Conservation (phyloP, 257 asterid species). For the Solanum verrucosum region DNA sequence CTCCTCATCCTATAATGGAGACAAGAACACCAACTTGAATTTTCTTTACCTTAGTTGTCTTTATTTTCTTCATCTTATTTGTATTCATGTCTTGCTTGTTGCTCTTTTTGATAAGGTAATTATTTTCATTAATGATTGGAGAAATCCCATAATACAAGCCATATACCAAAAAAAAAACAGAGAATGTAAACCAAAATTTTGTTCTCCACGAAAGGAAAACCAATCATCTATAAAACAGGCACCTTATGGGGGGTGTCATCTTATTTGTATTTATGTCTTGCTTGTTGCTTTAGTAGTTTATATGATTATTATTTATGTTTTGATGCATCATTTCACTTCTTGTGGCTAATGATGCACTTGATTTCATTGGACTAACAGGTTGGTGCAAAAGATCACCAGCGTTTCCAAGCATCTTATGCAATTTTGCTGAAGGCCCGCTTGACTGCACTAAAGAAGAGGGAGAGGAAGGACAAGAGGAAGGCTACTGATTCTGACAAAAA, state of each 20-base stretch:
- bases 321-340: background rate
- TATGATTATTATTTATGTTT: background rate
- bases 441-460: slow-evolving; percentile 95
- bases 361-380: slow-evolving; percentile 39
- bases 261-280: background rate
- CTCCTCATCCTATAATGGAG: background rate
- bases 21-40: background rate
- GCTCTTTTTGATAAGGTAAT: background rate
- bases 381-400: slow-evolving; percentile 77
- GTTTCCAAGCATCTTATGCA: slow-evolving; percentile 86
- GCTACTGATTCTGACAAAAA: slow-evolving; percentile 61
- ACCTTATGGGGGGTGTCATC: background rate
- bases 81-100: background rate
- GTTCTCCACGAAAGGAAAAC: background rate
- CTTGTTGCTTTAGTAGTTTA: background rate
- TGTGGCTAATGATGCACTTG: background rate
- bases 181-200: background rate
- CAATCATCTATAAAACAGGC: background rate
- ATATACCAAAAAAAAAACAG: background rate
- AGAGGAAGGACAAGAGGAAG: slow-evolving; percentile 81
- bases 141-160: background rate
- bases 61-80: background rate
- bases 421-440: slow-evolving; percentile 77
- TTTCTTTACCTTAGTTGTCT: background rate
- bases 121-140: background rate